Evolutionary conservation across 257 asterid genomes (phyloP), one percentile per base, ranked within the genome.

Genomic region (Gentiana dahurica): DNA sequence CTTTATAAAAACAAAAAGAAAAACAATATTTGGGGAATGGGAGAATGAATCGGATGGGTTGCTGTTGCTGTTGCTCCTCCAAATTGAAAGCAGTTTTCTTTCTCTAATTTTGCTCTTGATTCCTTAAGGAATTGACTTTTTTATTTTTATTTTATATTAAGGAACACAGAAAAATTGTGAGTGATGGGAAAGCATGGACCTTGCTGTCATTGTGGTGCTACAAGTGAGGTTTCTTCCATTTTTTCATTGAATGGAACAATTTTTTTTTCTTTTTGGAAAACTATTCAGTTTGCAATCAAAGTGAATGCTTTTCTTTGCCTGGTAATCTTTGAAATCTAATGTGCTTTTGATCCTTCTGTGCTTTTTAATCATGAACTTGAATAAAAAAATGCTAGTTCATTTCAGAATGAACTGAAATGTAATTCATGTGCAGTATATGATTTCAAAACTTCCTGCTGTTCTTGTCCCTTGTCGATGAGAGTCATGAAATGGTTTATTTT

Each of bases 161-260:
- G 73, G 63, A 51, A 65, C 64, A 70, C 65, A 61, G 11, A 41
- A 67, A 60, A 73, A 59, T 68, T 58, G 56, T 65, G 67, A 58
- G 71, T 71, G 59, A 92, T 92, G 99, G 99, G 99, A 81, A 92
- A 92, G 95, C 95, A 86, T 63, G 99, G 97, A 66, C 99, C 97
- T 82, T 92, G 99, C 95, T 86, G 78, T 77, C 99, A 92, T 94
- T 92, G 97, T 88, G 97, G 99, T 81, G 95, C 89, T 74, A 83
- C 99, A 79, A 88, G 99, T 92, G 99, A 88, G 99, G 80, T 75
- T 71, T 62, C 65, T 12, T 49, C 50, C 52, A 36, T 43, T 49
- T 53, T 8, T 57, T 59, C 49, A 11, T 50, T 51, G 39, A 59
- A 57, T 46, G 41, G 41, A 36, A 24, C 24, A 24, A 24, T 24